Percentiles rank a stretch among this genome's conserved stretches.
Conservation (phyloP, 345 rosid species). For the Eucalyptus cladocalyx region DNA sequence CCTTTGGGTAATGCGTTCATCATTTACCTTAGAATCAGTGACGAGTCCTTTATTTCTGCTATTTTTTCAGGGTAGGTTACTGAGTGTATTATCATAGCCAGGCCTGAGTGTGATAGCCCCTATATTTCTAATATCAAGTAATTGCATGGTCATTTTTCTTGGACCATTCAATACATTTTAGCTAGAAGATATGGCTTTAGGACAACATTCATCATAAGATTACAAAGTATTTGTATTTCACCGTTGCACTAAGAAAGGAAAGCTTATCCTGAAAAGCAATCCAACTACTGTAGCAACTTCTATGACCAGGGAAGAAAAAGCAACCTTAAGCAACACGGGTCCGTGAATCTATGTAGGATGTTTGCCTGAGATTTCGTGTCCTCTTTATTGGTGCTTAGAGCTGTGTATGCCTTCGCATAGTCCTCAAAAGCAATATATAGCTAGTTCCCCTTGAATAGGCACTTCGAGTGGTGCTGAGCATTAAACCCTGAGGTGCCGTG, state of each 20-base stretch:
- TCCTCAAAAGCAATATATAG: neutral
- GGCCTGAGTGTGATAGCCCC: neutral
- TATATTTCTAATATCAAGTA: neutral
- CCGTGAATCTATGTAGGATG: no score
- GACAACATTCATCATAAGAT: no score
- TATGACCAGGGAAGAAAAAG: no score
- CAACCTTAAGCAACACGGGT: no score
- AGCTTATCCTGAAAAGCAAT: no score
- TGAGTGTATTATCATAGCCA: neutral
- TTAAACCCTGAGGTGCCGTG: neutral
- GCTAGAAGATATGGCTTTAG: no score
- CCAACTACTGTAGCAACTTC: no score
- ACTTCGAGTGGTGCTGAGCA: neutral
- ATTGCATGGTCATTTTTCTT: neutral
- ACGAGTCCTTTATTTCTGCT: neutral
- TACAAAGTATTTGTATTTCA: no score
- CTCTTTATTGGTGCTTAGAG: no score
- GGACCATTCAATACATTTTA: neutral
- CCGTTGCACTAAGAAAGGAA: no score
- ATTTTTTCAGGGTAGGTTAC: neutral
- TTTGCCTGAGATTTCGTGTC: no score
- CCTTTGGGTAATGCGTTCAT: slow-evolving; percentile 49
- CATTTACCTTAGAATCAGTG: neutral
- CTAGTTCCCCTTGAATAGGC: neutral
- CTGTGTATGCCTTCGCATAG: neutral